Percentiles rank a stretch among this genome's conserved stretches.
These are phyloP conservation scores for Brettanomyces custersianus DNA, from an alignment of 805 yeast species.

Conservation along the genomic window DNA sequence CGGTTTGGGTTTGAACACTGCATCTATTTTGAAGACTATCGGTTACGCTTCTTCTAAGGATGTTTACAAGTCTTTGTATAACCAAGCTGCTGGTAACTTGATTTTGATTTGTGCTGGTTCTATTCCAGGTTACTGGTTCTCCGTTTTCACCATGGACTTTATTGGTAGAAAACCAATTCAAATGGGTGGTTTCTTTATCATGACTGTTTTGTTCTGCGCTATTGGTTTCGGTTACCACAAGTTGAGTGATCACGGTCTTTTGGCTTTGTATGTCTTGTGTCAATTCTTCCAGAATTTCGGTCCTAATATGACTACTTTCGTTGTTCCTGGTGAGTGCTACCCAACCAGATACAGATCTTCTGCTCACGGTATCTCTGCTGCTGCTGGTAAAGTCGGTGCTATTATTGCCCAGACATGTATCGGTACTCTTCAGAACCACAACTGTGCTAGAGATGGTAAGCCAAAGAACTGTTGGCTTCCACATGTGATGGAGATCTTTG, in stretches of 20 bases:
- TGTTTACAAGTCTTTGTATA: constrained; percentile 61
- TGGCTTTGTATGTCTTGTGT: constrained; percentile 69
- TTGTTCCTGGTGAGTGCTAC: constrained; percentile 85
- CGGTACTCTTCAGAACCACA: constrained; percentile 76
- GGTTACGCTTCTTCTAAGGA: constrained; percentile 71
- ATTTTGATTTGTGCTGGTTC: constrained; percentile 92
- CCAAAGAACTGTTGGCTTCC: constrained; percentile 70
- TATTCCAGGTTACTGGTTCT: constrained; percentile 86
- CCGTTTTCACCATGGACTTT: constrained; percentile 71
- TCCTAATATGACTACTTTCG: constrained; percentile 87
- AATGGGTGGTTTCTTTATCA: constrained; percentile 60
- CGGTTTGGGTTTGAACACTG: constrained; percentile 79
- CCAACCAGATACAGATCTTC: constrained; percentile 95
- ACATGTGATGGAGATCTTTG: constrained; percentile 90
- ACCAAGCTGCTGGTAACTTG: constrained; percentile 85
- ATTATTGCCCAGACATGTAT: constrained; percentile 82
- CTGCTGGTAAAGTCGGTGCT: constrained; percentile 87
- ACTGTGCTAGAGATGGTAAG: constrained; percentile 48
- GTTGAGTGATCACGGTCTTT: constrained; percentile 53
- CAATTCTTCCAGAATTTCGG: constrained; percentile 91
- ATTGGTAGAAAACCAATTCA: constrained; percentile 84
- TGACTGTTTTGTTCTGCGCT: constrained; percentile 65
- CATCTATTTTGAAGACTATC: constrained; percentile 70
- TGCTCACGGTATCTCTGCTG: constrained; percentile 94
- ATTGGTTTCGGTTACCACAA: constrained; percentile 82